These are phyloP conservation scores for Tanacetum coccineum DNA, from an alignment of 129 eudicot genomes.

Conservation along the genomic window DNA sequence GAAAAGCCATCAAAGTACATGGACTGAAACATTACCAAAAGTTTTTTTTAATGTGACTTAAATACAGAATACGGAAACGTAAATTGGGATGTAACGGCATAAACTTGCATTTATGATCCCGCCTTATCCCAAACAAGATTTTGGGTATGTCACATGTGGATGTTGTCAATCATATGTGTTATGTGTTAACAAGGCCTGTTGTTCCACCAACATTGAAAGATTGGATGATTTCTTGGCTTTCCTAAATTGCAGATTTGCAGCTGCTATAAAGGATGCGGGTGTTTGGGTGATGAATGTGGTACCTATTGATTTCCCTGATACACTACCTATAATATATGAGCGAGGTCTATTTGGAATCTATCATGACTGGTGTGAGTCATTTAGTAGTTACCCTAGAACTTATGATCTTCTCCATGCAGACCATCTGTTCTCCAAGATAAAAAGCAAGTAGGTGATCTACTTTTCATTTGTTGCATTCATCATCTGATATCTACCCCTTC, in stretches of 20 bases:
- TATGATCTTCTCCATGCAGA: neutral
- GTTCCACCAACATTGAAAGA: no score
- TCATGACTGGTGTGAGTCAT: neutral
- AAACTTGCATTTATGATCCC: no score
- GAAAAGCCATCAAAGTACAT: no score
- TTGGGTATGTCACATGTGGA: no score
- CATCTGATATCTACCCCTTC: no score
- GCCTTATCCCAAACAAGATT: no score
- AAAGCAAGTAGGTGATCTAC: neutral
- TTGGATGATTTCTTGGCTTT: no score
- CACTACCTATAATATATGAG: neutral
- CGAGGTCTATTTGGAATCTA: neutral
- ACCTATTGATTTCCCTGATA: neutral
- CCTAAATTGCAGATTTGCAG: neutral
- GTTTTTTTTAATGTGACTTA: no score
- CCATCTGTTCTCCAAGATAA: neutral
- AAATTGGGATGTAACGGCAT: no score
- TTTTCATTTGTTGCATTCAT: no score
- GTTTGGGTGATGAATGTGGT: constrained; percentile 1
- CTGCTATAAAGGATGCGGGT: neutral
- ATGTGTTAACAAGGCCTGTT: constrained; percentile 2
- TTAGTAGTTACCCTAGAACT: neutral
- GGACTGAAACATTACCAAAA: no score
- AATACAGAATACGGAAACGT: no score
- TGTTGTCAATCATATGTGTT: neutral